Percentiles rank a stretch among this genome's conserved stretches.
Evolutionary conservation across 2,329 filamentous ascomycete genomes (phyloP).

Genomic region (Fusarium napiforme): DNA sequence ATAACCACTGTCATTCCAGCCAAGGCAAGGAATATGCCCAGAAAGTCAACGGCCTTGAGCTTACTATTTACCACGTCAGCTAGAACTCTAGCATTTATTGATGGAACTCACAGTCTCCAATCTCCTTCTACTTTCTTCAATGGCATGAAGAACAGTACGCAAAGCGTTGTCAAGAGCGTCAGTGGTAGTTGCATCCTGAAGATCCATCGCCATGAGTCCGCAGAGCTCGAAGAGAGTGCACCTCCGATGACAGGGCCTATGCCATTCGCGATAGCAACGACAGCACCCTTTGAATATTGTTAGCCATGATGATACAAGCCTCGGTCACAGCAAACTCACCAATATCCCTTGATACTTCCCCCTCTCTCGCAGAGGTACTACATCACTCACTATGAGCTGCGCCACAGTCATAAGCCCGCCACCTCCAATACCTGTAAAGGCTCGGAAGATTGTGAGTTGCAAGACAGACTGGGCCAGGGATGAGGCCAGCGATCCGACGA

Average conservation of each 20-base stretch:
- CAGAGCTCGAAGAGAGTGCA: constrained; percentile 57
- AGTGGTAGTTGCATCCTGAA: constrained; percentile 65
- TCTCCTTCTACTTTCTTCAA: constrained; percentile 63
- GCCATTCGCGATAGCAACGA: constrained; percentile 64
- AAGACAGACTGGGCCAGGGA: constrained; percentile 54
- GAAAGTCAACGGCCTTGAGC: constrained; percentile 62
- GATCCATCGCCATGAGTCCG: constrained; percentile 64
- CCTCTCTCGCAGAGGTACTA: constrained; percentile 74
- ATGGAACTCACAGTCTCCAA: constrained; percentile 55
- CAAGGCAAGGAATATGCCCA: constrained; percentile 59
- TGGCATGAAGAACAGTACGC: constrained; percentile 66
- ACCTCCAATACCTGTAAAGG: constrained; percentile 68
- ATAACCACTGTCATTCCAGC: constrained; percentile 59
- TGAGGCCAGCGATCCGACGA: constrained; percentile 56
- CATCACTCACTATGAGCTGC: constrained; percentile 76
- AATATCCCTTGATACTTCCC: constrained; percentile 77
- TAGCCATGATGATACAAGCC: not conserved
- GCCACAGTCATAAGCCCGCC: constrained; percentile 78
- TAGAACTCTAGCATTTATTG: too few relatives aligned
- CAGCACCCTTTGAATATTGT: constrained; percentile 51
- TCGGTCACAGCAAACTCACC: constrained; percentile 41
- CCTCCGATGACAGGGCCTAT: constrained; percentile 66
- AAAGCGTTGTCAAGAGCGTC: constrained; percentile 57
- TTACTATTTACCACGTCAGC: constrained; percentile 49
- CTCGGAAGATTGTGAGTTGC: constrained; percentile 55